A percentile compares a stretch with the other conserved stretches of the same genome.
phyloP scores from a whole-genome alignment of 2,329 filamentous ascomycete genomes.

The Hypoxylon sp. region DNA sequence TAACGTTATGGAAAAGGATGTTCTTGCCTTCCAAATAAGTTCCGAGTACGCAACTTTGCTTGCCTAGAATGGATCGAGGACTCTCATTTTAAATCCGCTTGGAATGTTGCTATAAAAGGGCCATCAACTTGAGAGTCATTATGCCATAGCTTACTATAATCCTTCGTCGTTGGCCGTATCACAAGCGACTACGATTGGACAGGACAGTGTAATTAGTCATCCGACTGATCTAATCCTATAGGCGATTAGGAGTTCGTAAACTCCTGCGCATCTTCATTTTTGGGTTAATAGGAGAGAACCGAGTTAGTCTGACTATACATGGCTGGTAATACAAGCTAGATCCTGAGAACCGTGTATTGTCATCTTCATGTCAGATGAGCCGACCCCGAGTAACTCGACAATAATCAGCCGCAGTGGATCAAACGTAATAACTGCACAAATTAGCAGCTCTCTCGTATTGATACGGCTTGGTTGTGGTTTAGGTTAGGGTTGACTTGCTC shows the following conservation, averaged over 20 bases:
- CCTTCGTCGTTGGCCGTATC: neutral
- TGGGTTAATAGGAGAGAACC: neutral
- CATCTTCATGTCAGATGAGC: neutral
- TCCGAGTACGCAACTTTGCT: neutral
- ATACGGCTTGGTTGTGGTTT: neutral
- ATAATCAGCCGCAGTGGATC: neutral
- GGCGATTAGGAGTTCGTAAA: neutral
- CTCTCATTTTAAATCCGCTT: neutral
- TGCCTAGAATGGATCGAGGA: neutral
- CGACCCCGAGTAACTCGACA: constrained; percentile 7
- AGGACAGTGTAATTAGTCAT: neutral
- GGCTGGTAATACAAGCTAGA: neutral
- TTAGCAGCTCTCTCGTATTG: neutral
- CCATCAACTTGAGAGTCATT: neutral
- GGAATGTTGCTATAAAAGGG: neutral
- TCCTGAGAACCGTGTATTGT: neutral
- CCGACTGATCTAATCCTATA: neutral
- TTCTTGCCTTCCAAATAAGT: neutral
- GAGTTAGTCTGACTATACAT: constrained; percentile 1
- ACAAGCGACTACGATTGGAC: neutral
- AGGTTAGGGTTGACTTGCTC: neutral
- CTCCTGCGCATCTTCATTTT: neutral
- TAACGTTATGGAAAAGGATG: neutral
- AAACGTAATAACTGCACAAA: constrained; percentile 1
- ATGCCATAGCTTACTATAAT: neutral